Percentiles rank a stretch among this genome's conserved stretches.
These are phyloP conservation scores for Aristolochia californica DNA, from an alignment of 164 flowering plant genomes.

Conservation along the genomic window DNA sequence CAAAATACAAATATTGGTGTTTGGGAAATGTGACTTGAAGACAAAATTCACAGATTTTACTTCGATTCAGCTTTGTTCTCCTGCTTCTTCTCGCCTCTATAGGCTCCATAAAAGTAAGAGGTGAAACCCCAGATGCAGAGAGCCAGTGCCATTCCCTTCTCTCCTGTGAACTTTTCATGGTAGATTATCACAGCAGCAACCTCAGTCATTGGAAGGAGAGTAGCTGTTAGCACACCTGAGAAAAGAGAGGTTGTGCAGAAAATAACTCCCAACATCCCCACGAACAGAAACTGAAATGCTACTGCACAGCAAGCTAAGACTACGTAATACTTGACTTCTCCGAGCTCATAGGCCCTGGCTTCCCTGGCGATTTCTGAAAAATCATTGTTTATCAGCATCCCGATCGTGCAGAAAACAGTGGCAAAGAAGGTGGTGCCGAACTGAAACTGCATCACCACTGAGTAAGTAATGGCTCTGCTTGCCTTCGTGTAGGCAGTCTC, in stretches of 20 bases:
- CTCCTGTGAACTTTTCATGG: conserved; percentile 14
- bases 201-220: conserved; percentile 12
- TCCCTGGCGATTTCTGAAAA: conserved; percentile 7
- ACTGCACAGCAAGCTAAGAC: conserved; percentile 3
- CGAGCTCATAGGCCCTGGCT: conserved; percentile 7
- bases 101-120: conserved; percentile 15
- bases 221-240: conserved; percentile 6
- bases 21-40: too few relatives aligned
- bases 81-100: conserved; percentile 4
- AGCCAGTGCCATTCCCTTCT: conserved; percentile 14
- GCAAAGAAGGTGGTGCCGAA: conserved; percentile 6
- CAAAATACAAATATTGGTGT: too few relatives aligned
- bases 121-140: conserved; percentile 15
- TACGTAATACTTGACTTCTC: conserved; percentile 11
- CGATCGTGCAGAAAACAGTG: conserved; percentile 13
- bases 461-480: conserved; percentile 5
- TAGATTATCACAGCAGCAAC: conserved; percentile 9
- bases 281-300: conserved; percentile 4
- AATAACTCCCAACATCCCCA: conserved; percentile 11
- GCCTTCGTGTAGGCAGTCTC: conserved; percentile 10
- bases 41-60: too few relatives aligned
- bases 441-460: conserved; percentile 13
- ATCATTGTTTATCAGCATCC: conserved; percentile 16
- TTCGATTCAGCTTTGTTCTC: too few relatives aligned
- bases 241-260: conserved; percentile 13